phyloP scores from a whole-genome alignment of 2,329 filamentous ascomycete genomes.

The Rutstroemia sp. region DNA sequence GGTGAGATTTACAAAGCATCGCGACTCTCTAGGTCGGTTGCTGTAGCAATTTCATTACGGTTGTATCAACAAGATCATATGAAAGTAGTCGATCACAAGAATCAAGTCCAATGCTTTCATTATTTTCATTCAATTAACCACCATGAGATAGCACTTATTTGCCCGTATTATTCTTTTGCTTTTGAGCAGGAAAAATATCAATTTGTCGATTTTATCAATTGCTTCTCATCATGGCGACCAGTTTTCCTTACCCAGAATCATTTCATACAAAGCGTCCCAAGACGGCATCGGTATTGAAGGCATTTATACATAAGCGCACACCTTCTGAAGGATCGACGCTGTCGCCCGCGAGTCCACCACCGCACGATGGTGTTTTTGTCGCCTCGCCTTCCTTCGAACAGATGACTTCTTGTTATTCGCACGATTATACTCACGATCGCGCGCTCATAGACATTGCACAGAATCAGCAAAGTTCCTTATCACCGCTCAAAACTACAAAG shows the following conservation, averaged over 20 bases:
- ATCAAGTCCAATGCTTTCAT: background rate
- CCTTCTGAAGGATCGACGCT: conserved; percentile 24
- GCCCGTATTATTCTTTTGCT: background rate
- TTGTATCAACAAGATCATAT: background rate
- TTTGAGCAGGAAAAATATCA: background rate
- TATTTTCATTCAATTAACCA: background rate
- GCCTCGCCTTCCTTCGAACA: conserved; percentile 17
- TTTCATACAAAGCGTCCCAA: conserved; percentile 27
- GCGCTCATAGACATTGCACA: conserved; percentile 51
- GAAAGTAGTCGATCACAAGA: background rate
- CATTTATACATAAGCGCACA: conserved; percentile 29
- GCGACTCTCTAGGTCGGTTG: background rate
- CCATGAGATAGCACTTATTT: background rate
- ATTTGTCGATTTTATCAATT: background rate
- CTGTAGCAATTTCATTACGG: background rate
- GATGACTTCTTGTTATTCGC: conserved; percentile 31
- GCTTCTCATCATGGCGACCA: conserved; percentile 23
- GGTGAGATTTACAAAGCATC: background rate
- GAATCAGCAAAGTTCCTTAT: conserved; percentile 40
- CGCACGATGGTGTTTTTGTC: conserved; percentile 15
- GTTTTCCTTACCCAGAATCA: conserved; percentile 19
- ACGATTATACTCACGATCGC: conserved; percentile 32
- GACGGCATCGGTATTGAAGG: conserved; percentile 26
- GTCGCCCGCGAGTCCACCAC: conserved; percentile 14
- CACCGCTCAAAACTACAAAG: conserved; percentile 33